Evolutionary conservation across 2,329 filamentous ascomycete species (phyloP).

Genomic region (Botrytis hyacinthi): DNA sequence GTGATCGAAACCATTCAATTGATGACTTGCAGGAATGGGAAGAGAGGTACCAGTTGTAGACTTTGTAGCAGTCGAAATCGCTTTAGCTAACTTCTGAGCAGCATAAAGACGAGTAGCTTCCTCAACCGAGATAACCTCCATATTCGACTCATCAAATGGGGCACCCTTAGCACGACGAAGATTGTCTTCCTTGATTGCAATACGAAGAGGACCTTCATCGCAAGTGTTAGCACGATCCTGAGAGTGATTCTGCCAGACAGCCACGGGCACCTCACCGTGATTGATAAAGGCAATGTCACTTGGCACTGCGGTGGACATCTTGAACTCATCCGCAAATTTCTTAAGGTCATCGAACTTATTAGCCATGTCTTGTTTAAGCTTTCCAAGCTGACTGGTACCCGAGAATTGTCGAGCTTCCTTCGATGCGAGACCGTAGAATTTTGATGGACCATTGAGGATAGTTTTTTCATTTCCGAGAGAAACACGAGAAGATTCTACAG

Average conservation of each 20-base stretch:
- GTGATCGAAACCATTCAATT: background rate
- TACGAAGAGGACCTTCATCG: background rate
- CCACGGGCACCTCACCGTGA: background rate
- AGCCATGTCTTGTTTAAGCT: background rate
- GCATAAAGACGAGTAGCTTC: background rate
- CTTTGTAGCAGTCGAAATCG: background rate
- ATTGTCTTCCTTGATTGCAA: background rate
- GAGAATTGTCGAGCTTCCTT: background rate
- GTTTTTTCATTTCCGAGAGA: background rate
- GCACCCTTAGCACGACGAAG: background rate
- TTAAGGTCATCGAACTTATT: background rate
- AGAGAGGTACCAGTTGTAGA: background rate
- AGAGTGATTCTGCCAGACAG: background rate
- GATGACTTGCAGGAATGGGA: background rate
- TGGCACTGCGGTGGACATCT: background rate
- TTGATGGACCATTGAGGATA: background rate
- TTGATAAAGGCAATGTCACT: constrained; percentile 5
- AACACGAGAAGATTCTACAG: background rate
- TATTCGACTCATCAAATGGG: background rate
- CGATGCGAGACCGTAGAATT: background rate
- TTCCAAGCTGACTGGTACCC: too few relatives aligned
- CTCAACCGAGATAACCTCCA: background rate
- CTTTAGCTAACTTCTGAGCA: background rate
- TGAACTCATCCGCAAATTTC: background rate
- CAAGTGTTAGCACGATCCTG: background rate